Percentiles rank a stretch among this genome's conserved stretches.
phyloP scores from a whole-genome alignment of 345 rosid genomes.

The Ailanthus altissimus region DNA sequence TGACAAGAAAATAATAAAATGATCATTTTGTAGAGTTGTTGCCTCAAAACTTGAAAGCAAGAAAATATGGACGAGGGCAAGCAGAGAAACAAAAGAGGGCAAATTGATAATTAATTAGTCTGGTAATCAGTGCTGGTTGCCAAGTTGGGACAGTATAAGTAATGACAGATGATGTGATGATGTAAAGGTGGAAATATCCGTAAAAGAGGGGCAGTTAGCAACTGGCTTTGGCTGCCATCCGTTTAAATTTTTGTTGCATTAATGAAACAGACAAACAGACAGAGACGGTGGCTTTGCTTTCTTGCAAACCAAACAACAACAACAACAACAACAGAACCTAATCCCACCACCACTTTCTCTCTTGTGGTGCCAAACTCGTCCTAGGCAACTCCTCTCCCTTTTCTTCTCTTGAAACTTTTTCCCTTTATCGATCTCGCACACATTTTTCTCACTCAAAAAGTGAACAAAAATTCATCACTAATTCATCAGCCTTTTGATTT shows the following conservation, averaged over 20 bases:
- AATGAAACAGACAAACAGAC: constrained; percentile 24
- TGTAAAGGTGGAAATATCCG: not conserved
- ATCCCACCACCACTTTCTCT: constrained; percentile 35
- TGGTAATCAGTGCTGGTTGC: not conserved
- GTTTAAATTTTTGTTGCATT: constrained; percentile 13
- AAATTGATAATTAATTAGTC: too few species aligned
- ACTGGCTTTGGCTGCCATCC: constrained; percentile 7
- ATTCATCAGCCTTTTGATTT: too few species aligned
- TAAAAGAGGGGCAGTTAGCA: constrained; percentile 1
- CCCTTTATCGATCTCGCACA: not conserved
- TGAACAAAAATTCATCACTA: too few species aligned
- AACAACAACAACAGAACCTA: constrained; percentile 23
- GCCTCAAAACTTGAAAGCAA: too few species aligned
- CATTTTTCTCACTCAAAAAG: too few species aligned
- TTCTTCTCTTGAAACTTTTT: not conserved
- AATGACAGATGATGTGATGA: not conserved
- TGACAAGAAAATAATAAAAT: too few species aligned
- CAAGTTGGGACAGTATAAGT: not conserved
- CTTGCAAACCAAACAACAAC: constrained; percentile 29
- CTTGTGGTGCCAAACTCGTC: constrained; percentile 24
- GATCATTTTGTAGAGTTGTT: too few species aligned
- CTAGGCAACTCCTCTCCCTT: not conserved
- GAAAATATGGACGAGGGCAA: too few species aligned
- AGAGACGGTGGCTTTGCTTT: constrained; percentile 18
- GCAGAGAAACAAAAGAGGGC: too few species aligned